These are phyloP conservation scores for Oryza brachyantha DNA, from an alignment of 176 grass and related monocot genomes.

Conservation along the genomic window DNA sequence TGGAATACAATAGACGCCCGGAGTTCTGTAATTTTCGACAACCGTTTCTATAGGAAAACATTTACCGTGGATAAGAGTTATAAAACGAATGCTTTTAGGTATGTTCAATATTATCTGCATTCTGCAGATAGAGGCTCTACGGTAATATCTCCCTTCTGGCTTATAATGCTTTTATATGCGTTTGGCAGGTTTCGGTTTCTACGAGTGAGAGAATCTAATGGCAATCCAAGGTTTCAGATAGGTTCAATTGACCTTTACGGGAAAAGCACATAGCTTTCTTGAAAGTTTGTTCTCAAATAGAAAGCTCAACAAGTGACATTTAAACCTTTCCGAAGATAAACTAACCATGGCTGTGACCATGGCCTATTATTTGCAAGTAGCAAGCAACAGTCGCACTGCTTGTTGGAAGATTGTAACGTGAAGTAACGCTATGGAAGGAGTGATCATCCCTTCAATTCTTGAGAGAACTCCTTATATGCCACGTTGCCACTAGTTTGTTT, in stretches of 20 bases:
- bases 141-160: background rate
- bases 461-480: background rate
- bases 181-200: slow-evolving; percentile 72
- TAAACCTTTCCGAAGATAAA: background rate
- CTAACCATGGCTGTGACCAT: background rate
- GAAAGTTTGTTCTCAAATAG: background rate
- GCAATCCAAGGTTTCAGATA: slow-evolving; percentile 93
- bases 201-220: slow-evolving; percentile 54
- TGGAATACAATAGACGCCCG: slow-evolving; percentile 63
- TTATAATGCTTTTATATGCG: slow-evolving; percentile 6
- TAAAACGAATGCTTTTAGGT: slow-evolving; percentile 67
- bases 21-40: slow-evolving; percentile 61
- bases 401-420: background rate
- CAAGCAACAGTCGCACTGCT: background rate
- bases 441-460: background rate
- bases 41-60: slow-evolving; percentile 66
- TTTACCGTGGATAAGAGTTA: slow-evolving; percentile 51
- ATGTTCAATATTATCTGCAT: slow-evolving; percentile 21
- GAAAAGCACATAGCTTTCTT: slow-evolving; percentile 25
- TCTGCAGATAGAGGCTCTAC: background rate
- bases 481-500: background rate
- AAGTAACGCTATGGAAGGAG: background rate
- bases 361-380: background rate
- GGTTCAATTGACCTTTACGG: slow-evolving; percentile 78
- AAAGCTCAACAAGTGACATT: background rate